These are phyloP conservation scores for Rhynchospora pubera DNA, from an alignment of 176 grass and related monocot genomes.

Conservation along the genomic window DNA sequence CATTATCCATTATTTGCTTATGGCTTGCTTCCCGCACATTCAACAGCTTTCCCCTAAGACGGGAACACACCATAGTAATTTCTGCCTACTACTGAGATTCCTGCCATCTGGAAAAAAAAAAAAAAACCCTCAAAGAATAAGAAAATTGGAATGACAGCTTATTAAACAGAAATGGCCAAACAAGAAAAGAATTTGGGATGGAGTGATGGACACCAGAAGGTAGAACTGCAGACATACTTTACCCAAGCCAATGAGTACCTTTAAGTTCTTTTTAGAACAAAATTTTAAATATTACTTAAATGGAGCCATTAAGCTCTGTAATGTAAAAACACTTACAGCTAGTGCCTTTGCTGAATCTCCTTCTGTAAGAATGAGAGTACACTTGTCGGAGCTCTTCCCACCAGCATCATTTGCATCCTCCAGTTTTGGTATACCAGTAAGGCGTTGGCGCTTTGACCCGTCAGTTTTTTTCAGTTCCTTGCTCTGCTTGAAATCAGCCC, in stretches of 20 bases:
- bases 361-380: constrained; percentile 91
- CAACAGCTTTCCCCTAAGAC: constrained; percentile 71
- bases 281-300: not conserved
- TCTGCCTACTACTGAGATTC: constrained; percentile 55
- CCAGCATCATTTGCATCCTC: constrained; percentile 96
- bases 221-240: not conserved
- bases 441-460: constrained; percentile 59
- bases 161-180: not conserved
- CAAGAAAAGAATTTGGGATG: not conserved
- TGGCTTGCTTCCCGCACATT: constrained; percentile 80
- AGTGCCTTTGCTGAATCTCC: constrained; percentile 96
- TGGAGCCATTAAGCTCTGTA: not conserved
- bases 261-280: not conserved
- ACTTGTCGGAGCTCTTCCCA: constrained; percentile 53
- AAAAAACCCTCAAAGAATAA: not conserved
- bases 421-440: constrained; percentile 70
- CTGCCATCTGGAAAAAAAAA: constrained; percentile 63
- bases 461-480: constrained; percentile 96
- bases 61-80: constrained; percentile 88
- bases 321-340: constrained; percentile 41
- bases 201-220: not conserved
- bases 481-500: constrained; percentile 83
- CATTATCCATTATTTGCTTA: constrained; percentile 72
- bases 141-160: not conserved
- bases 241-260: not conserved